phyloP scores from a whole-genome alignment of 768 basidiomycete species.

The Mycena vitilis region DNA sequence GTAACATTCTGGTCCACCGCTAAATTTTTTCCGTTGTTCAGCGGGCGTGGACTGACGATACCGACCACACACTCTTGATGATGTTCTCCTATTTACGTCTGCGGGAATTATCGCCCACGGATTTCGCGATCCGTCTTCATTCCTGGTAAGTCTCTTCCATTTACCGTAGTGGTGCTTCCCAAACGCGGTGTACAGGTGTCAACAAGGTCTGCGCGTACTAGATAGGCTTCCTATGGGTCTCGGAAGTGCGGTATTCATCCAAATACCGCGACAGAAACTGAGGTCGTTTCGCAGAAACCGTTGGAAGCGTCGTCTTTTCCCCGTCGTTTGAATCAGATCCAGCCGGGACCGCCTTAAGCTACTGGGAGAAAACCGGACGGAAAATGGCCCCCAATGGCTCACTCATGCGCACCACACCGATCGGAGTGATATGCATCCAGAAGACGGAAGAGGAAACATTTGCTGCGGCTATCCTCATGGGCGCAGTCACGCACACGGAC shows the following conservation, averaged over 20 bases:
- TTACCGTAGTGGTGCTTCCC: background rate
- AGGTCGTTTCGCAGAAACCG: constrained; percentile 26
- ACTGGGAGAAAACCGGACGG: constrained; percentile 36
- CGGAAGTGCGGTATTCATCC: constrained; percentile 30
- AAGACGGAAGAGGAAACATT: constrained; percentile 38
- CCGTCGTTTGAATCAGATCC: constrained; percentile 29
- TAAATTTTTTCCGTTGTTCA: background rate
- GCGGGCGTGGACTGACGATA: constrained; percentile 42
- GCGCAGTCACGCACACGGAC: constrained; percentile 39
- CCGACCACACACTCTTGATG: constrained; percentile 38
- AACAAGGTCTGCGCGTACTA: constrained; percentile 36
- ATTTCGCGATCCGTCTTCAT: constrained; percentile 37
- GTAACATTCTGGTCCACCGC: background rate
- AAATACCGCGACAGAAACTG: background rate
- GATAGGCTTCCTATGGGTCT: constrained; percentile 40
- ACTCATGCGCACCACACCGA: constrained; percentile 39
- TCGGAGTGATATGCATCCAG: constrained; percentile 38
- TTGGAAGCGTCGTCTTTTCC: constrained; percentile 36
- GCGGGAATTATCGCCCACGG: constrained; percentile 30
- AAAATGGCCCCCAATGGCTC: constrained; percentile 38
- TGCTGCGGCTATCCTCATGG: constrained; percentile 36
- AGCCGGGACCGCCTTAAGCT: constrained; percentile 26
- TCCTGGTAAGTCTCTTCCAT: constrained; percentile 19
- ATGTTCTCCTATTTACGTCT: constrained; percentile 37
- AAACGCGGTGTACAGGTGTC: constrained; percentile 21